Evolutionary conservation across 768 basidiomycete genomes (phyloP), one percentile per base, ranked within the genome.

Genomic region (Naematelia aurantialba): DNA sequence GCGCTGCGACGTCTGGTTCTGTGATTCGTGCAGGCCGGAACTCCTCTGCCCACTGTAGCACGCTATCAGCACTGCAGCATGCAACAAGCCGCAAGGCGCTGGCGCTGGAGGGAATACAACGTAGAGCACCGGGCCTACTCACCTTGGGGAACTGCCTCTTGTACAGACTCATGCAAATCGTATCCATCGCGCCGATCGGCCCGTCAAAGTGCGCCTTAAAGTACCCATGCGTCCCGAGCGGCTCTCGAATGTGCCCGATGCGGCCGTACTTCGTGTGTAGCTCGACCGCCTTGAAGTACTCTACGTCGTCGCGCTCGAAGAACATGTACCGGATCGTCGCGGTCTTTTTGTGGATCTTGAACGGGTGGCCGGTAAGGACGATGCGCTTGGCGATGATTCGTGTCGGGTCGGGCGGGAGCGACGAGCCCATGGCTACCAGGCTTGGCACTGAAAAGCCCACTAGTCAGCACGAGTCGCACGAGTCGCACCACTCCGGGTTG

Each of bases 271-370:
- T 99, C 2, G 92, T 98, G 75, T 91, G 83, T 57, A 97, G 80
- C 72, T 94, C 90, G 59, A 98, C 85, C 1, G 92, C 91, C 75
- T 90, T 88, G 82, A 89, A 97, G 78, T 93, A 98, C 44, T 84
- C 81, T 50, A 97, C 83, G 74, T 98, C 94, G 47, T 91, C 90
- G 65, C 86, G 68, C 76, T 93, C 87, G 83, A 99, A 98, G 81
- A 98, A 98, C 90, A 99, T 89, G 81, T 97, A 98, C 56, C 94
- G 87, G 67, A 99, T 86, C 4, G 94, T 98, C 1, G 93, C 94
- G 4, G 90, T 91, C 81, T 91, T 92, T 75, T 91, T 91, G 82
- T 98, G 93, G 1, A 97, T 86, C 72, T 92, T 93, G 84, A 91
- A 89, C 0, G 94, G 94, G 78, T 96, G 92, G 0, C 94, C 94